Percentiles rank a stretch among this genome's conserved stretches.
phyloP scores from a whole-genome alignment of 2,329 filamentous ascomycete genomes.

The Trichophaea hybrida region DNA sequence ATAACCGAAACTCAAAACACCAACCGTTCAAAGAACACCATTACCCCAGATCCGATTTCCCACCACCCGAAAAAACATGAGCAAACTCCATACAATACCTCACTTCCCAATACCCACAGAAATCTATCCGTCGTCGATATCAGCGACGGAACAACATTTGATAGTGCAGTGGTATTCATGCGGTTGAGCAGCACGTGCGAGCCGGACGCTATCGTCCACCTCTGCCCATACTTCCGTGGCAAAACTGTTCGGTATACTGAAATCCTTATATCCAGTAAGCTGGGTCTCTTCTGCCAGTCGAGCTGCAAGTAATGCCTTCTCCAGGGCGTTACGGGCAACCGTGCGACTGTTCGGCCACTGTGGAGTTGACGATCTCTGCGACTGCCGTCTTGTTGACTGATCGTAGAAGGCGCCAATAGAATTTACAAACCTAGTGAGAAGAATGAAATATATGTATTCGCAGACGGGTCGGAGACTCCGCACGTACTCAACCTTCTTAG shows the following conservation, averaged over 20 bases:
- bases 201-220: background rate
- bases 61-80: no score
- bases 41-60: no score
- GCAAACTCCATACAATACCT: no score
- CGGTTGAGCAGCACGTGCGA: background rate
- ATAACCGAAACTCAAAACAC: no score
- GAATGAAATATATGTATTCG: background rate
- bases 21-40: no score
- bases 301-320: background rate
- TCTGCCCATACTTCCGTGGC: background rate
- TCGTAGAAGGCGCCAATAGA: background rate
- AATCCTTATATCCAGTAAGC: no score
- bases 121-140: no score
- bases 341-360: background rate
- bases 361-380: background rate
- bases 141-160: no score
- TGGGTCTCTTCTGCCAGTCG: background rate
- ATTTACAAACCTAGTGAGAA: background rate
- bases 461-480: background rate
- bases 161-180: no score
- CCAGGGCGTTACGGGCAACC: background rate
- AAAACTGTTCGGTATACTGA: background rate
- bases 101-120: no score
- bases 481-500: no score
- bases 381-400: background rate